Evolutionary conservation across 768 basidiomycete genomes (phyloP).

Genomic region (Hygrophoropsis aurantiaca): DNA sequence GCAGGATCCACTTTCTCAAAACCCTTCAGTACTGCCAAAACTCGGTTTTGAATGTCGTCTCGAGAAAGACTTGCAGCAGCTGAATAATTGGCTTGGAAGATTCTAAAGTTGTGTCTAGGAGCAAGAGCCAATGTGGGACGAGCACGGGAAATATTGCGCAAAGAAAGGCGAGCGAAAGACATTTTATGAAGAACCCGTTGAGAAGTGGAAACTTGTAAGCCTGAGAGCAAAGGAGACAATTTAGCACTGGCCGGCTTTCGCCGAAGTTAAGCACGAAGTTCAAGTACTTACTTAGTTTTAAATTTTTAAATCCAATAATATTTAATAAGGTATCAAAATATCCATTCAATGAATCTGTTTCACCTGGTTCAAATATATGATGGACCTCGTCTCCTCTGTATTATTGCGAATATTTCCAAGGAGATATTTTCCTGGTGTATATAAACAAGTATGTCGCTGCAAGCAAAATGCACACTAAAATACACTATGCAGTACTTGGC

Average conservation of each 20-base stretch:
- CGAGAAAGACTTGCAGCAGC: slow-evolving; percentile 21
- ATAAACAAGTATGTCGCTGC: no score
- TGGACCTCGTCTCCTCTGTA: no score
- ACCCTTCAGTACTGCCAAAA: slow-evolving; percentile 29
- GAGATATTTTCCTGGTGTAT: no score
- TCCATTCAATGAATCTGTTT: no score
- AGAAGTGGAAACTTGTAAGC: not conserved
- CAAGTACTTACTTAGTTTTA: no score
- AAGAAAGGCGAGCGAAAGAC: slow-evolving; percentile 34
- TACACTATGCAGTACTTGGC: no score
- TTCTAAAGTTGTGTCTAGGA: slow-evolving; percentile 24
- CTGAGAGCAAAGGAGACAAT: not conserved
- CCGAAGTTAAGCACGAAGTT: no score
- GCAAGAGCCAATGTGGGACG: slow-evolving; percentile 28
- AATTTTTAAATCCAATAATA: no score
- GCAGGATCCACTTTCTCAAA: slow-evolving; percentile 27
- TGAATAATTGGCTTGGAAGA: slow-evolving; percentile 32
- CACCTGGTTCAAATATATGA: no score
- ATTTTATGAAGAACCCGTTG: slow-evolving; percentile 10
- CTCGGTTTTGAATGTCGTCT: slow-evolving; percentile 20
- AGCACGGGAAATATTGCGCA: slow-evolving; percentile 27
- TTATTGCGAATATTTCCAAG: no score
- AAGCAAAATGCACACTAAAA: no score
- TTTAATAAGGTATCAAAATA: no score
- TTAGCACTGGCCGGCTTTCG: slow-evolving; percentile 19